Evolutionary conservation across 2,329 filamentous ascomycete species (phyloP).

Genomic region (Davidsoniella virescens): DNA sequence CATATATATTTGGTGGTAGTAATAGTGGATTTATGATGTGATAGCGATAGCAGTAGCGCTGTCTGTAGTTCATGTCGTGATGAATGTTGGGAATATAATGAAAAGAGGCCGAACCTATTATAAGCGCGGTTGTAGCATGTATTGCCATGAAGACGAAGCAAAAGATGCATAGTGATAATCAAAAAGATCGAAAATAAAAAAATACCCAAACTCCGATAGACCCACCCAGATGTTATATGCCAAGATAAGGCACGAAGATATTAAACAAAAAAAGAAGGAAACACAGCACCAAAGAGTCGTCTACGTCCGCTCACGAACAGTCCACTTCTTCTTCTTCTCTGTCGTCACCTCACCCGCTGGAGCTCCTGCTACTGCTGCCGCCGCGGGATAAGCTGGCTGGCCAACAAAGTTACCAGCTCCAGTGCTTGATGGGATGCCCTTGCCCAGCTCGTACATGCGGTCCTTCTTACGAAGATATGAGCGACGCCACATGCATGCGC

Average conservation of each 20-base stretch:
- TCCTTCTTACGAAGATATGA: conserved; percentile 58
- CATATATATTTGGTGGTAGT: no score
- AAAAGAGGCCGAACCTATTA: no score
- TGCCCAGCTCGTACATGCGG: conserved; percentile 33
- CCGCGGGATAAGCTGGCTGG: conserved; percentile 22
- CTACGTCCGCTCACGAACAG: conserved; percentile 28
- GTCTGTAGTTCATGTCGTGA: no score
- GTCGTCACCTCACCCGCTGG: background rate
- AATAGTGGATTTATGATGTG: no score
- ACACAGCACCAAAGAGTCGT: background rate
- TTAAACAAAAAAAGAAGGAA: conserved; percentile 9
- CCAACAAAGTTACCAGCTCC: conserved; percentile 16
- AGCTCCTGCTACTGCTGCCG: conserved; percentile 11
- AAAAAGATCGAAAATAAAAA: conserved; percentile 5
- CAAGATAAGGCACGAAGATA: background rate
- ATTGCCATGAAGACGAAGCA: background rate
- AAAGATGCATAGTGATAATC: conserved; percentile 1
- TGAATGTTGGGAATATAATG: no score
- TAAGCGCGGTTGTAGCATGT: background rate
- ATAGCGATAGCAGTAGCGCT: no score
- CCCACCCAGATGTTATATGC: conserved; percentile 3
- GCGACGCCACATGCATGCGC: conserved; percentile 54
- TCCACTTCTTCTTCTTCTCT: conserved; percentile 34
- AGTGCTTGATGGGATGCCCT: conserved; percentile 20
- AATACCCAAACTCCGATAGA: conserved; percentile 7